These are phyloP conservation scores for Cenococcum geophilum DNA, from an alignment of 495 filamentous ascomycete species.

Conservation along the genomic window DNA sequence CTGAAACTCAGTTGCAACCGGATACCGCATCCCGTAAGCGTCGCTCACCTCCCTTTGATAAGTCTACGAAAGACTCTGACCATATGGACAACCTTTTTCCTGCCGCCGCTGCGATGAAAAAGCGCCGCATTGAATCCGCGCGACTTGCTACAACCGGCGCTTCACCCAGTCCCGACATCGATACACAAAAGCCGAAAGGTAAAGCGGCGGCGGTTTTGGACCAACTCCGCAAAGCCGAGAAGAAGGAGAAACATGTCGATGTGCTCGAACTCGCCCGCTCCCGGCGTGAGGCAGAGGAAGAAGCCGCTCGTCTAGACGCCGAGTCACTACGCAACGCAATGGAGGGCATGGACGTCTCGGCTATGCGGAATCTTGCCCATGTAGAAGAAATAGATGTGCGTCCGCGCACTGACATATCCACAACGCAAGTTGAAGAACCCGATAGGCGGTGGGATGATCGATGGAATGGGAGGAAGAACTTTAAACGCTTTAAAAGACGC, in stretches of 20 bases:
- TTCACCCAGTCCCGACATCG: constrained; percentile 25
- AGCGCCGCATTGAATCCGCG: constrained; percentile 49
- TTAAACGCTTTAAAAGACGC: constrained; percentile 78
- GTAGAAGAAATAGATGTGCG: constrained; percentile 71
- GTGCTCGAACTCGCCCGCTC: constrained; percentile 62
- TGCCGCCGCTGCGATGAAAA: constrained; percentile 66
- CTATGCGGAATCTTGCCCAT: constrained; percentile 69
- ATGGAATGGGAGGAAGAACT: constrained; percentile 97
- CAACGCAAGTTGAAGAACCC: constrained; percentile 35
- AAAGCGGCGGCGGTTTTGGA: constrained; percentile 10
- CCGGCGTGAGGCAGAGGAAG: constrained; percentile 63
- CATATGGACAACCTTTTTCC: constrained; percentile 62
- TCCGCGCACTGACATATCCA: constrained; percentile 26
- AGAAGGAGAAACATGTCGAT: constrained; percentile 46
- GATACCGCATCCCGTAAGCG: constrained; percentile 40
- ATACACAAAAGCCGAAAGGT: constrained; percentile 29
- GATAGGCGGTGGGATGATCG: constrained; percentile 74
- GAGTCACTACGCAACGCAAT: constrained; percentile 48
- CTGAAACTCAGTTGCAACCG: constrained; percentile 12
- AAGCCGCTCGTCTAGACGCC: constrained; percentile 53
- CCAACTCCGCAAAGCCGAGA: constrained; percentile 35
- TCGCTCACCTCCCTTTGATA: constrained; percentile 36
- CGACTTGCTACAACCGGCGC: constrained; percentile 14
- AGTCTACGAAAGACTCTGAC: constrained; percentile 45
- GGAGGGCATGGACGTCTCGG: constrained; percentile 58